Evolutionary conservation across 1,139 yeast species (phyloP), one percentile per base, ranked within the genome.

Genomic region (Sugiyamaella sp.): DNA sequence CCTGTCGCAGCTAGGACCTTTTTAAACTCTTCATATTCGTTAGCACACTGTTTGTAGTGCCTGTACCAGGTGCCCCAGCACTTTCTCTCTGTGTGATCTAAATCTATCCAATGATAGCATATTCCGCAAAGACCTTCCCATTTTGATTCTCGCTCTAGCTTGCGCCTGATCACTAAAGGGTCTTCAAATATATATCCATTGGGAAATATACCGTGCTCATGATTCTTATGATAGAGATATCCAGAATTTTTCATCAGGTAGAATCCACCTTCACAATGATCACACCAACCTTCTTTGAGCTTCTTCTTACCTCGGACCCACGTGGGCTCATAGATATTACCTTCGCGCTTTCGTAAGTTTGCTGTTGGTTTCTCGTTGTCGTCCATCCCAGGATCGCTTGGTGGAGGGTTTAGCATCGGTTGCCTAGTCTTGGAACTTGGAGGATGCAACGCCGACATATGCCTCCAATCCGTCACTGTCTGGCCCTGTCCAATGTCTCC

Each of bases 121-220:
- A 65, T 65, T 1, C 68, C 68, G 48, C 68, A 65, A 3, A 65
- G 58, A 1, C 68, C 68, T 53, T 65, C 67, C 67, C 67, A 64
- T 35, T 64, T 57, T 37, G 62, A 57, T 35, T 63, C 67, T 3
- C 66, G 58, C 22, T 58, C 63, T 8, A 61, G 46, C 51, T 63
- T 62, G 19, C 67, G 56, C 19, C 66, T 57, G 27, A 65, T 62
- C 17, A 64, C 62, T 17, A 65, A 51, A 8, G 68, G 68, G 43
- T 65, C 68, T 46, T 65, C 68, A 53, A 65, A 63, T 1, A 65
- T 57, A 38, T 58, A 52, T 6, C 66, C 67, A n/a, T 61, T 63
- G 21, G 68, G 68, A 42, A 63, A 63, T 17, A 65, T 59, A 32
- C 68, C 68, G 39, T 65, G 68, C 54, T 65, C 68, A 44, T 65